Conservation (phyloP, 2,329 filamentous ascomycete species). For the Alternaria viburni region DNA sequence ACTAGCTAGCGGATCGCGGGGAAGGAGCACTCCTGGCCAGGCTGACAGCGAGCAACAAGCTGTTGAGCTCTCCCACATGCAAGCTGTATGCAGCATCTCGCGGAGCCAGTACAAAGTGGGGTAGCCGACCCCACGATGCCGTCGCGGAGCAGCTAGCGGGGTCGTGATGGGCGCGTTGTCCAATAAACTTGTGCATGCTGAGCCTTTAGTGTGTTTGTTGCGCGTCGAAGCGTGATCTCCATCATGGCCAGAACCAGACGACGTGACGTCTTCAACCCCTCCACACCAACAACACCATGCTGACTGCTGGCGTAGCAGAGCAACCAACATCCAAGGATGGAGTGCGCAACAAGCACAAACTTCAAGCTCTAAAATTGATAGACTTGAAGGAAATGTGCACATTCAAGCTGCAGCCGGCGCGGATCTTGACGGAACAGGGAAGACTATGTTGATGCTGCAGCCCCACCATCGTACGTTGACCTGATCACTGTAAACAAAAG, state of each 20-base stretch:
- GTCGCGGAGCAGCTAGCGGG: constrained; percentile 15
- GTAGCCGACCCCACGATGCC: constrained; percentile 23
- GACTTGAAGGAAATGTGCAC: neutral
- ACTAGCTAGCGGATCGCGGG: constrained; percentile 6
- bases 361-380: neutral
- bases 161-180: constrained; percentile 9
- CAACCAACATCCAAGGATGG: neutral
- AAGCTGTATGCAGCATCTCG: constrained; percentile 27
- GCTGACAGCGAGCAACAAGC: constrained; percentile 24
- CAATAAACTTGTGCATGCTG: constrained; percentile 25
- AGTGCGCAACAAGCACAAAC: neutral
- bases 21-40: constrained; percentile 2
- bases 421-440: neutral
- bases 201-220: constrained; percentile 13
- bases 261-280: constrained; percentile 22
- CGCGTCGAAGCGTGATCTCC: constrained; percentile 19
- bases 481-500: neutral
- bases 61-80: constrained; percentile 32
- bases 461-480: neutral
- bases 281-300: neutral
- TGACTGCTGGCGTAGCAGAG: neutral
- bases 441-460: constrained; percentile 1
- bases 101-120: constrained; percentile 30
- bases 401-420: neutral
- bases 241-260: constrained; percentile 8